Conservation (phyloP, 768 basidiomycete species). For the Filobasidium wieringae region DNA sequence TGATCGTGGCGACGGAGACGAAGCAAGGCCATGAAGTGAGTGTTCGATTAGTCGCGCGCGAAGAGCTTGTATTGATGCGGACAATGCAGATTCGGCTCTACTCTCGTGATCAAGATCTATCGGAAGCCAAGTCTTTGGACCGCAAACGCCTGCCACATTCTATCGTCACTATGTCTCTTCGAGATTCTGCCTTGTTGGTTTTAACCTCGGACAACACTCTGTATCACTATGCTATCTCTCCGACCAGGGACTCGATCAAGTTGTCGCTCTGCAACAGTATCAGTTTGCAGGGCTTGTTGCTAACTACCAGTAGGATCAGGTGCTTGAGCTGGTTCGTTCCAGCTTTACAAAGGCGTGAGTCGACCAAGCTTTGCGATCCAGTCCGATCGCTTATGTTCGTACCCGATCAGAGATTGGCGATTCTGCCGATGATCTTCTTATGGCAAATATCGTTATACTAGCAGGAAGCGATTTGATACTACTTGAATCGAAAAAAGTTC, state of each 20-base stretch:
- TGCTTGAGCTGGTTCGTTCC: constrained; percentile 98
- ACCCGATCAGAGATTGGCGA: constrained; percentile 79
- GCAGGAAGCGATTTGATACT: constrained; percentile 83
- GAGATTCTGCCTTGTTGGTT: constrained; percentile 87
- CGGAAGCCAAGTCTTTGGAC: constrained; percentile 69
- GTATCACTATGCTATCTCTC: constrained; percentile 79
- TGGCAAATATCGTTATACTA: constrained; percentile 90
- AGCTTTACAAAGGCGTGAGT: constrained; percentile 75
- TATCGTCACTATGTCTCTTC: constrained; percentile 74
- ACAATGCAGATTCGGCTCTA: constrained; percentile 68
- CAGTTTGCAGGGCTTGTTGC: constrained; percentile 79
- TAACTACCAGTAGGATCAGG: constrained; percentile 67
- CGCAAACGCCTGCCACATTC: constrained; percentile 63
- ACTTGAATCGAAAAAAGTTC: constrained; percentile 73
- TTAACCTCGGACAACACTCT: constrained; percentile 91
- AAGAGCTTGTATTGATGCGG: constrained; percentile 8
- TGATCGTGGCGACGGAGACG: constrained; percentile 74
- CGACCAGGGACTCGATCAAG: constrained; percentile 61
- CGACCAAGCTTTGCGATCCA: constrained; percentile 6
- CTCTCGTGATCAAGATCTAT: constrained; percentile 79
- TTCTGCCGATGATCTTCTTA: constrained; percentile 78
- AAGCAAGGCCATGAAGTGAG: constrained; percentile 55
- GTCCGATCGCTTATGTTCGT: not conserved
- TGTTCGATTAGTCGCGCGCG: constrained; percentile 37
- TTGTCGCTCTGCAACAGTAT: constrained; percentile 89